Evolutionary conservation across 2,329 filamentous ascomycete genomes (phyloP), one percentile per base, ranked within the genome.

Genomic region (Cladobotryum mycophilum): DNA sequence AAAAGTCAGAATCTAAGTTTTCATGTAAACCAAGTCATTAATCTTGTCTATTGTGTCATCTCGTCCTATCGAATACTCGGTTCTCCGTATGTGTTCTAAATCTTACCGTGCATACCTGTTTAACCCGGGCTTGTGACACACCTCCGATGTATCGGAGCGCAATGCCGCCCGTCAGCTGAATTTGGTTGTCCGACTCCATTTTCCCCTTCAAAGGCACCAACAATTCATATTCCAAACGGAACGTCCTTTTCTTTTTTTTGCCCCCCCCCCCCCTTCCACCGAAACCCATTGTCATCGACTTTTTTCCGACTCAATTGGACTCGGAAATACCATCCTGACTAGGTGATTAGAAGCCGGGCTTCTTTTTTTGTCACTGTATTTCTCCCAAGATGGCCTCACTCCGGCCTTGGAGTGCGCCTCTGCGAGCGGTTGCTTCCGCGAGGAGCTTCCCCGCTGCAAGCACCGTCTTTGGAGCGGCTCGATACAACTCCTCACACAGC

Each of bases 401-500:
- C 55, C 68, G 71, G 64, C 64, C 71, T 53, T 65, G 71, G 62
- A 62, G 63, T 54, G 64, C 70, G 57, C 65, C 72, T 56, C 60
- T 73, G 50, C 65, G 69, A 60, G 66, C 67, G 64, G 61, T 61
- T 47, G 59, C 63, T 44, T 60, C 58, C 46, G 56, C 60, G 55
- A 60, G 57, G 53, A 48, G 52, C 55, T 61, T 61, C 40, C 45
- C 49, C 62, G 68, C 58, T 54, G 42, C 53, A 47, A 56, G 54
- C 42, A 56, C 54, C 9, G 17, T 55, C 18, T 56, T 62, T 49
- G 58, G 64, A 41, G 62, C 65, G 44, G 58, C 67, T 47, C 69
- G 73, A 58, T 58, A 62, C 58, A 64, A 55, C 56, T 68, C 66
- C 35, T 76, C 67, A 70, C 83, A 73, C 66, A 87, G 83, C 57